A percentile compares a stretch with the other conserved stretches of the same genome.
Conservation (phyloP, 1,284 basidiomycete genomes). For the Ustilago curta region DNA sequence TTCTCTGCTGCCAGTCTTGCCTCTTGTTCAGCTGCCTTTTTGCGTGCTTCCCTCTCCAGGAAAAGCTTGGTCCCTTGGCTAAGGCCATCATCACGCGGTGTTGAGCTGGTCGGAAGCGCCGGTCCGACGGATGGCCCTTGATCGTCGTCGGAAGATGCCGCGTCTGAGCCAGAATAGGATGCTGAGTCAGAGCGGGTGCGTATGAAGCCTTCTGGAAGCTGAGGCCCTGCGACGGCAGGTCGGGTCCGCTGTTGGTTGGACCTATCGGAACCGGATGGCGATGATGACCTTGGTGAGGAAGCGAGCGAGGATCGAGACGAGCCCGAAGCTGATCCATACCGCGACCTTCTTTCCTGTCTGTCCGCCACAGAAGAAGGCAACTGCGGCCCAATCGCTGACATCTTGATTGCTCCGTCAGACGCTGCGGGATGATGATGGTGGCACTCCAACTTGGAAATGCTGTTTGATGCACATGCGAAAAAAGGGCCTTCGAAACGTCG, state of each 20-base stretch:
- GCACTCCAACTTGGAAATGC: not conserved
- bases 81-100: constrained; percentile 7
- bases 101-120: constrained; percentile 5
- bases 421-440: not conserved
- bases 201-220: constrained; percentile 27
- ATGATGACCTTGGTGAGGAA: constrained; percentile 9
- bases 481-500: not conserved
- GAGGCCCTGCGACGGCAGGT: constrained; percentile 25
- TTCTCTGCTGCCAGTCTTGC: constrained; percentile 29
- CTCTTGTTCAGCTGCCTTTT: constrained; percentile 28
- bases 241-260: not conserved
- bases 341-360: not conserved
- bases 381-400: constrained; percentile 17
- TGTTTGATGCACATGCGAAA: not conserved
- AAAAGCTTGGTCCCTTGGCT: constrained; percentile 30
- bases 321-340: constrained; percentile 19
- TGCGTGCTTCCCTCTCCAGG: constrained; percentile 47
- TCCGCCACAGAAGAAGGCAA: not conserved
- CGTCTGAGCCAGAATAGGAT: constrained; percentile 4
- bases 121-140: constrained; percentile 29
- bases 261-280: constrained; percentile 8
- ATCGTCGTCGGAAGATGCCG: constrained; percentile 12
- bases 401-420: not conserved
- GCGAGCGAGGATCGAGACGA: constrained; percentile 19
- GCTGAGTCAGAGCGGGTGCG: constrained; percentile 24